Evolutionary conservation across 75 land plant genomes (phyloP), one percentile per base, ranked within the genome.

Genomic region (Pseudotsuga menziesii): DNA sequence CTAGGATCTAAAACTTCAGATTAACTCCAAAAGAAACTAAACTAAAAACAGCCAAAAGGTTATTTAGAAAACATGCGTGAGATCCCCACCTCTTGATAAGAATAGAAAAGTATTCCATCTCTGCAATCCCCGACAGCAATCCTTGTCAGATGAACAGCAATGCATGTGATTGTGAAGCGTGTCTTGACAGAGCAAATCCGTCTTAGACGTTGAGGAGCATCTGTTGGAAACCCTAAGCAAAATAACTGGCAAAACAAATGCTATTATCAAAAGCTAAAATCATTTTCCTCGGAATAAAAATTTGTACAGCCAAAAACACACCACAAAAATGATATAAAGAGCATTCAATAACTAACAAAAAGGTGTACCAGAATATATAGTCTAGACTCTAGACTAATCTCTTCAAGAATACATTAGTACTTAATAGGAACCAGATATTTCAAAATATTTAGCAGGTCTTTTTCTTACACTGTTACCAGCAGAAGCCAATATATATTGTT

Each of bases 81-180:
- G 54, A 13, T 25, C n/a, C 76, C 36, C 62, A 94, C 98, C 95
- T 94, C 98, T 78, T 83, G 85, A 76, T 92, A 97, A 12, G 92
- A 86, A 74, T 83, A 96, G 67, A 94, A 86, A 54, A 94, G 85
- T 44, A 97, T 78, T 3, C 99, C 99, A 89, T 97, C 99, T 29
- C 98, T 93, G 80, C 98, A 92, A 85, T 97, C 99, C 55, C 95
- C 98, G 66, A 97, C 98, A 67, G 91, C 99, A 79, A 97, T 97
- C 85, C 94, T 87, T 19, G 81, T 90, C 64, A 85, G 73, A 82
- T 84, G 82, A 32, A 96, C 82, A 44, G 91, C 78, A 80, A 97
- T 79, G 71, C 88, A 83, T 32, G 86, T 88, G 25, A 94, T 89
- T 77, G 87, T 80, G 80, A 92, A 94, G n/a, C 98, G 90, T 74